Evolutionary conservation across 768 basidiomycete genomes (phyloP).

Genomic region (Mycena maculata): DNA sequence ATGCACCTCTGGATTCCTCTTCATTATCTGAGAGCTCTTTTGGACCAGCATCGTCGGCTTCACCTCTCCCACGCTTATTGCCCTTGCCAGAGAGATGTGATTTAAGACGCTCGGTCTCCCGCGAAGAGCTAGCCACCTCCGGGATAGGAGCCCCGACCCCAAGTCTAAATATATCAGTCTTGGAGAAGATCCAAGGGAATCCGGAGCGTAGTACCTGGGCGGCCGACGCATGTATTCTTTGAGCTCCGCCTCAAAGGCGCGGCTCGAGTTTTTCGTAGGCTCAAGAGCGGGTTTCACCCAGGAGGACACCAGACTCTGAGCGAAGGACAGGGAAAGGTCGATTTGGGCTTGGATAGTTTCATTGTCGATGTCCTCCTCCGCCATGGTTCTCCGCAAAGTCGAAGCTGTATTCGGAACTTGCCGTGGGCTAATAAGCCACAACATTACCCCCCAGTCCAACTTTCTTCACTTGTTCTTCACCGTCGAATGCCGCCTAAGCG

Average conservation of each 20-base stretch:
- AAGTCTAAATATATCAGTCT: conserved; percentile 56
- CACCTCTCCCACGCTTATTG: conserved; percentile 60
- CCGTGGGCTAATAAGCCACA: neutral
- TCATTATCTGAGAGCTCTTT: conserved; percentile 56
- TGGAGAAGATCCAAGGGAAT: conserved; percentile 17
- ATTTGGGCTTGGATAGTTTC: conserved; percentile 86
- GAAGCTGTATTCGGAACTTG: neutral
- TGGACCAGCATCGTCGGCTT: conserved; percentile 45
- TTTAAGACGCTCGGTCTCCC: conserved; percentile 73
- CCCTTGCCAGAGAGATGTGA: conserved; percentile 63
- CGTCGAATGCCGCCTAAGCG: conserved; percentile 46
- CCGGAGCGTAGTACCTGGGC: conserved; percentile 62
- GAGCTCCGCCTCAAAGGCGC: conserved; percentile 64
- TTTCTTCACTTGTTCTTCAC: conserved; percentile 48
- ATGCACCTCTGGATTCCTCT: conserved; percentile 67
- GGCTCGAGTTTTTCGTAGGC: conserved; percentile 49
- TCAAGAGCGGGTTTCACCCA: conserved; percentile 75
- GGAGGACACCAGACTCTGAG: conserved; percentile 77
- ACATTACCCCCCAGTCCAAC: conserved; percentile 39
- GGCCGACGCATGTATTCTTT: conserved; percentile 77
- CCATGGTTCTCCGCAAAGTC: conserved; percentile 36
- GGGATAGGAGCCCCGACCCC: conserved; percentile 80
- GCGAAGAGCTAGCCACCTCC: conserved; percentile 54
- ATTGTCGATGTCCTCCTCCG: conserved; percentile 69
- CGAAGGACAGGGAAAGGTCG: conserved; percentile 82